Conservation (phyloP, 2,329 filamentous ascomycete genomes). For the Trichoderma breve region DNA sequence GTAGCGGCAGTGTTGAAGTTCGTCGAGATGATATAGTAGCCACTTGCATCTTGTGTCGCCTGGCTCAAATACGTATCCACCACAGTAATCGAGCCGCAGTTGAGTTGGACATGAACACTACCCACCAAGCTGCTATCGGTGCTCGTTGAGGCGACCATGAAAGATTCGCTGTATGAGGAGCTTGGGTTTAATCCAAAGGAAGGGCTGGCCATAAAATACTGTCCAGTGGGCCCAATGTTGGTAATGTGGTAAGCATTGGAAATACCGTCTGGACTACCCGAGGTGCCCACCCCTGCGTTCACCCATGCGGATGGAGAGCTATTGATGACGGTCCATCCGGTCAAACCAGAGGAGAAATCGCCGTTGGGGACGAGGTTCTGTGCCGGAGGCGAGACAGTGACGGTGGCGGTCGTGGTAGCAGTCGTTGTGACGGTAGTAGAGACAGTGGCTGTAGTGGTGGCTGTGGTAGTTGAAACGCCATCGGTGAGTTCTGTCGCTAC, state of each 20-base stretch:
- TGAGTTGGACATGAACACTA: not conserved
- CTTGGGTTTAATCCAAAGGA: not conserved
- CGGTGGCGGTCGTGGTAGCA: not conserved
- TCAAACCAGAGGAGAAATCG: not conserved
- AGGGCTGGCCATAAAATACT: not conserved
- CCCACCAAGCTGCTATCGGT: not conserved
- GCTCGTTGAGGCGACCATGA: not conserved
- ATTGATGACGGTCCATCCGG: not conserved
- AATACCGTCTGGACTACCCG: not conserved
- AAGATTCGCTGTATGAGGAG: not conserved
- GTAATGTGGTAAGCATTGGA: not conserved
- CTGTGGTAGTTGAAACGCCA: not conserved
- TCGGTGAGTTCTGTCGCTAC: not conserved
- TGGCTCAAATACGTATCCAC: not conserved
- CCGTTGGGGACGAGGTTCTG: conserved; percentile 10
- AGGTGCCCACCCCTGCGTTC: not conserved
- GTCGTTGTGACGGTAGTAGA: conserved; percentile 1
- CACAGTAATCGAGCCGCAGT: not conserved
- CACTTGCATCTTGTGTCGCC: not conserved
- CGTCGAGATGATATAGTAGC: not conserved
- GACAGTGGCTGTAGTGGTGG: not conserved
- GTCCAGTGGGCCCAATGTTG: not conserved
- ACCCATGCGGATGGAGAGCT: not conserved
- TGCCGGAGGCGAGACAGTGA: not conserved
- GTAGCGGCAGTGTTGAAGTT: not conserved